A percentile compares a stretch with the other conserved stretches of the same genome.
Evolutionary conservation across 306 rosid species (phyloP).

Genomic region (Castanea crenata): DNA sequence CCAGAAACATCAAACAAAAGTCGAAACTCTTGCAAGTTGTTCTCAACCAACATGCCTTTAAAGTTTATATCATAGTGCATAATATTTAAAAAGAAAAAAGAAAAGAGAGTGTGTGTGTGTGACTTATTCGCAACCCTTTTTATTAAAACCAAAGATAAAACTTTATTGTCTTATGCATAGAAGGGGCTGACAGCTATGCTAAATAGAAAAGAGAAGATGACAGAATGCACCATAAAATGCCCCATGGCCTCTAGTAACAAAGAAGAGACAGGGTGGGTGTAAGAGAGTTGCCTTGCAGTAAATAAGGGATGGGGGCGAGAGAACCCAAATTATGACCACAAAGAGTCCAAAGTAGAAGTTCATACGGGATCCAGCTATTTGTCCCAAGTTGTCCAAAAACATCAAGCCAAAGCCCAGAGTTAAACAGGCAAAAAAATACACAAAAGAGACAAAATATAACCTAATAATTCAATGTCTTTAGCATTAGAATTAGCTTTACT

Average conservation of each 20-base stretch:
- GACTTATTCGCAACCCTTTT: constrained; percentile 12
- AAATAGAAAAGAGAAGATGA: too few species aligned
- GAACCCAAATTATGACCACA: constrained; percentile 77
- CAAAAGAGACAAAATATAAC: constrained; percentile 49
- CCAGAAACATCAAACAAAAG: too few species aligned
- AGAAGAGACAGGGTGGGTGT: too few species aligned
- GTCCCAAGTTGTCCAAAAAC: constrained; percentile 82
- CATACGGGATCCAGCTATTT: constrained; percentile 74
- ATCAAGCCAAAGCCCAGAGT: constrained; percentile 81
- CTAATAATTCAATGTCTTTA: constrained; percentile 65
- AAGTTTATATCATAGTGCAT: too few species aligned
- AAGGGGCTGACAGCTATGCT: too few species aligned
- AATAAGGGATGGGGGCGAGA: constrained; percentile 74
- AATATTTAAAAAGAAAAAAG: too few species aligned
- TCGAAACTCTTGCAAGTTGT: too few species aligned
- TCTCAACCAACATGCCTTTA: too few species aligned
- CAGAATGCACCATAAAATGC: too few species aligned
- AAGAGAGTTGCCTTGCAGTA: constrained; percentile 52
- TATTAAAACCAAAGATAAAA: constrained; percentile 44
- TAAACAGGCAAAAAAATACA: constrained; percentile 54
- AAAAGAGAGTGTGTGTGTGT: too few species aligned
- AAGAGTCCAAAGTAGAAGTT: constrained; percentile 63
- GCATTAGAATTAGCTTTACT: constrained; percentile 68
- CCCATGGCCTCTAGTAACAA: too few species aligned
- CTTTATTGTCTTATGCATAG: too few species aligned